Base-by-base conservation (phyloP, 129 eudicot genomes). In the Centaurea solstitialis region DNA sequence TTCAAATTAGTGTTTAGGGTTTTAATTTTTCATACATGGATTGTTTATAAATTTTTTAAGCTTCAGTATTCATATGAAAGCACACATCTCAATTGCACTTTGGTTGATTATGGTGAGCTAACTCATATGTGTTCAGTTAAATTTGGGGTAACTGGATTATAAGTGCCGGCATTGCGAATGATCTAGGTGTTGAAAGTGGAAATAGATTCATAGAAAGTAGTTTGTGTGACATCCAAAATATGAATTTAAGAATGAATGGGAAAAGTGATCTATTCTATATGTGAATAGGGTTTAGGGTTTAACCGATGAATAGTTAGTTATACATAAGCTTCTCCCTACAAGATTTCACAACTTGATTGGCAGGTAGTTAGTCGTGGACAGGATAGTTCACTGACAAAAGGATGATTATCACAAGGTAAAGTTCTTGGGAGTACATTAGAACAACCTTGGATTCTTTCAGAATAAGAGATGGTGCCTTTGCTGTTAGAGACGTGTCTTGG, bases 1-100 rank as follows among this genome's bases (percentile, higher is more conserved):
- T 57, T 59, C 45, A 30, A 18, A 20, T 15, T 7, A 40, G 74
- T 23, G 84, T 73, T 65, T 23, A 68, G 61, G 78, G 73, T 40
- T 38, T 61, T 72, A n/a, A n/a, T n/a, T n/a, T n/a, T n/a, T n/a
- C n/a, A 18, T n/a, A 35, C 3, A 20, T 9, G 30, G 75, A n/a
- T 38, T 5, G 39, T 70, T 70, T 22, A 26, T n/a, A 38, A 61
- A 62, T 33, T 35, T 37, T 22, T 23, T 70, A 13, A 70, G 39
- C 6, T 7, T 70, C 24, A 2, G 0, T 37, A 70, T 37, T 70
- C 50, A n/a, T 50, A 70, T 70, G 17, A 35, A 70, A 70, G 26
- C 74, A 70, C 28, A 61, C 28, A 61, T 61, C 13, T 38, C 57
- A 21, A 38, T 71, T 20, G 20, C 75, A n/a, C 9, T 17, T 37